These are phyloP conservation scores for Jacaranda mimosifolia DNA, from an alignment of 257 asterid species.

Conservation along the genomic window DNA sequence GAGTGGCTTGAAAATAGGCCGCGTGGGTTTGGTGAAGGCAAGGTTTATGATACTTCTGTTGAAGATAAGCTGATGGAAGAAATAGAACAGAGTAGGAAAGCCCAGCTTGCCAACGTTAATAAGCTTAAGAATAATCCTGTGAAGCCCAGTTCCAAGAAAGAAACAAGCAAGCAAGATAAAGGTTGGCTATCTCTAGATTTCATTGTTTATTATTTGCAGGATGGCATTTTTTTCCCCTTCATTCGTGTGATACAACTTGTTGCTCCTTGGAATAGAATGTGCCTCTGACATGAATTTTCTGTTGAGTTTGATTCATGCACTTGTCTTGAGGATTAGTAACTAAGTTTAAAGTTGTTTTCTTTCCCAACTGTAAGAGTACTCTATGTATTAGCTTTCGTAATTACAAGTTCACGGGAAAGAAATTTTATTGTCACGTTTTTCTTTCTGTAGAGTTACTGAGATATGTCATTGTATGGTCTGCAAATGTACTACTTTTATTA, in stretches of 20 bases:
- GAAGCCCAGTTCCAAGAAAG: conserved; percentile 46
- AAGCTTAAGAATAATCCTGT: conserved; percentile 68
- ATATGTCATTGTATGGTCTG: not conserved
- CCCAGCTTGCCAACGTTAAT: conserved; percentile 80
- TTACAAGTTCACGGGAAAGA: not conserved
- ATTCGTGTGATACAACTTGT: not conserved
- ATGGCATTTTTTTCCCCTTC: not conserved
- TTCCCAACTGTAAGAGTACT: not conserved
- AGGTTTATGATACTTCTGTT: conserved; percentile 79
- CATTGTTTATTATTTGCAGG: not conserved
- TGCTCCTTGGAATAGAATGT: not conserved
- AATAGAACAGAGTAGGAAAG: conserved; percentile 79
- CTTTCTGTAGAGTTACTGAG: not conserved
- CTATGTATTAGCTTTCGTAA: not conserved
- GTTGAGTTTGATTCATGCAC: conserved; percentile 14
- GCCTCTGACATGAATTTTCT: not conserved
- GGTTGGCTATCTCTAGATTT: conserved; percentile 46
- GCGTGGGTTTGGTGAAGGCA: conserved; percentile 93
- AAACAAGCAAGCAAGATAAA: conserved; percentile 50
- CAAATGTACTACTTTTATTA: not conserved
- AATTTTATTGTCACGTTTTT: not conserved
- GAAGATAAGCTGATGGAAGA: conserved; percentile 94
- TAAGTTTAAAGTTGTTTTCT: conserved; percentile 14
- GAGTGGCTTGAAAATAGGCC: conserved; percentile 75
- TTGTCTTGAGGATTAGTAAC: conserved; percentile 5